Conservation (phyloP, 306 rosid species). For the Trichosanthes truncata region DNA sequence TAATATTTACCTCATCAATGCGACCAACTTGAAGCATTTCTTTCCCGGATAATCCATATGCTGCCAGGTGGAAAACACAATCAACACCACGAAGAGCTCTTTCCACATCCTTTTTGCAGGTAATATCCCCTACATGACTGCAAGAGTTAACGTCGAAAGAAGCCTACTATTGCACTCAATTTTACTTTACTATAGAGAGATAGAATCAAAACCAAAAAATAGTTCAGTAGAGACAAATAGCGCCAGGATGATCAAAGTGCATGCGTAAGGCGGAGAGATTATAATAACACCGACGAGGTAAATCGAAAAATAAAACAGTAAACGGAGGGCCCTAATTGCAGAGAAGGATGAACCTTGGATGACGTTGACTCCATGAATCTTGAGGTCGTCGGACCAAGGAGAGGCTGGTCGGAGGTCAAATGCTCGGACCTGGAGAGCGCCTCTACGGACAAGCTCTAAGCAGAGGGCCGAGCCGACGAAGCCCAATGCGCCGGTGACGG, state of each 20-base stretch:
- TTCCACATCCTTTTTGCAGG: slow-evolving; percentile 56
- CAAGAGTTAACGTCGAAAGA: slow-evolving; percentile 8
- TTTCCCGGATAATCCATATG: slow-evolving; percentile 85
- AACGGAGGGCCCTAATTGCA: neutral
- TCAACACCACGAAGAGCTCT: slow-evolving; percentile 53
- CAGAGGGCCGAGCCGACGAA: slow-evolving; percentile 81
- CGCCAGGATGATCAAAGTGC: neutral
- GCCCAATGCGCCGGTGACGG: slow-evolving; percentile 82
- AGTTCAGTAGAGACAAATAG: neutral
- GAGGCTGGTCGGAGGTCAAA: slow-evolving; percentile 62
- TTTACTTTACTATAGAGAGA: neutral
- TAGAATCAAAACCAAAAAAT: neutral
- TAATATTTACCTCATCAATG: slow-evolving; percentile 67
- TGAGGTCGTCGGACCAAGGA: slow-evolving; percentile 41
- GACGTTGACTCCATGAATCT: slow-evolving; percentile 40
- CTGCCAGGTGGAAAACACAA: slow-evolving; percentile 85
- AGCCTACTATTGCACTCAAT: neutral
- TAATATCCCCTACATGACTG: slow-evolving; percentile 48
- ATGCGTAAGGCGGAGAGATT: neutral
- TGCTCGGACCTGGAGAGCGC: slow-evolving; percentile 63
- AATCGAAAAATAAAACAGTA: neutral
- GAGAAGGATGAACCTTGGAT: slow-evolving; percentile 41
- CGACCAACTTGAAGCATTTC: slow-evolving; percentile 84
- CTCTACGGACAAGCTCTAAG: slow-evolving; percentile 69
- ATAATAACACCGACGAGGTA: neutral